Evolutionary conservation across 345 rosid genomes (phyloP), one percentile per base, ranked within the genome.

Genomic region (Eucalyptus albens): DNA sequence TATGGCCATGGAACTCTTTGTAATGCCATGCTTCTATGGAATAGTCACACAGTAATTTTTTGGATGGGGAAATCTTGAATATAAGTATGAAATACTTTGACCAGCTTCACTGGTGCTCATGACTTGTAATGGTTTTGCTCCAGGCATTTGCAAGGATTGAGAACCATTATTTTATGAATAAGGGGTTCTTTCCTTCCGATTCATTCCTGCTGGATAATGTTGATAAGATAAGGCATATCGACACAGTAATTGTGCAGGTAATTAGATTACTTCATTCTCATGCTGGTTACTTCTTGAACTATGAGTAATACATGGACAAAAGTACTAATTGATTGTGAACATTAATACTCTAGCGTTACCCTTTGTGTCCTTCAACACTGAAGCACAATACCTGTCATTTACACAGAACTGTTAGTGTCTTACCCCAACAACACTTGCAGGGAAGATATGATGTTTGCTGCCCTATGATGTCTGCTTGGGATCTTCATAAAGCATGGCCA

Each of bases 381-480:
- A 77, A 77, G 83, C 83, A 37, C 47, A 37, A 72, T 77, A 77
- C 45, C 83, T 77, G 26, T 8, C 42, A 69, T 69, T 33, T 33
- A 33, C 81, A 77, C 47, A 77, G 27, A 77, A 50, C 65, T 55
- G 72, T 29, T 87, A 67, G 72, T 77, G 27, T 40, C 83, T 77
- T 77, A 77, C 47, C 83, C 83, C 83, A 77, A 77, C 33, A 77
- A 69, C 62, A 65, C 86, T 89, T 92, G 93, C 95, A 97, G 99
- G 99, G 99, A 91, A 96, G 99, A 93, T 97, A 97, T 92, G 99
- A 98, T 86, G 92, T 96, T 33, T 95, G 97, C 88, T 96, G 99
- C 91, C 99, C 99, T 31, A 96, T 98, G 98, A 96, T 98, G 98
- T 98, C 99, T 83, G 99, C 99, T 90, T 97, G 99, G 99, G 99